Conservation (phyloP, 495 filamentous ascomycete genomes). For the Lepidopterella palustris region DNA sequence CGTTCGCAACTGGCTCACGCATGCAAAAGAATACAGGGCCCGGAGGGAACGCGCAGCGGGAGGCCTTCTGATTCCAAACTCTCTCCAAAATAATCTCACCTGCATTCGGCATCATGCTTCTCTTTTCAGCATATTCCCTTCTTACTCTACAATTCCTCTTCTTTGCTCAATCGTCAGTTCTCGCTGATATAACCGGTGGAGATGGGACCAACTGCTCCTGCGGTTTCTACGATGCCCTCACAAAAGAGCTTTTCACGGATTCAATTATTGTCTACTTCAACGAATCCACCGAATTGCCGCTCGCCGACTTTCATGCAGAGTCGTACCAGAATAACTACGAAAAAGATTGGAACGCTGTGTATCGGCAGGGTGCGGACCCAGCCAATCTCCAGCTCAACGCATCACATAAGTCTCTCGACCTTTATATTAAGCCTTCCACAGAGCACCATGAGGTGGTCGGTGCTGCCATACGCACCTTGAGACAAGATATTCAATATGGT, state of each 20-base stretch:
- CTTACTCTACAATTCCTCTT: neutral
- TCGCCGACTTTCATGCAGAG: constrained; percentile 27
- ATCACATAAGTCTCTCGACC: constrained; percentile 23
- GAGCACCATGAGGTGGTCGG: constrained; percentile 35
- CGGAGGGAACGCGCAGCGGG: neutral
- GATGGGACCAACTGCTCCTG: constrained; percentile 32
- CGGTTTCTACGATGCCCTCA: constrained; percentile 35
- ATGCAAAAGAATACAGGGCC: neutral
- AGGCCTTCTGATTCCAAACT: neutral
- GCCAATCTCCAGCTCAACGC: constrained; percentile 32
- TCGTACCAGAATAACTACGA: constrained; percentile 37
- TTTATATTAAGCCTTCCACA: constrained; percentile 22
- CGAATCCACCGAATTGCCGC: constrained; percentile 32
- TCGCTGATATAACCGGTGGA: constrained; percentile 3
- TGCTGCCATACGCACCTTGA: constrained; percentile 28
- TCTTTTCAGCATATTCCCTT: constrained; percentile 3
- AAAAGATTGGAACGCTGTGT: constrained; percentile 36
- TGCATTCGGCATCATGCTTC: constrained; percentile 15
- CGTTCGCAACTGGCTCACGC: neutral
- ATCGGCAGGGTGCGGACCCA: constrained; percentile 33
- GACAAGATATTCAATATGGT: constrained; percentile 40
- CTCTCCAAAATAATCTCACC: neutral
- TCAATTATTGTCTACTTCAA: constrained; percentile 43
- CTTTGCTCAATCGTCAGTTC: constrained; percentile 4
- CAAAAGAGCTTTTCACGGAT: constrained; percentile 36